These are phyloP conservation scores for Pisolithus tinctorius DNA, from an alignment of 768 basidiomycete genomes.

Conservation along the genomic window DNA sequence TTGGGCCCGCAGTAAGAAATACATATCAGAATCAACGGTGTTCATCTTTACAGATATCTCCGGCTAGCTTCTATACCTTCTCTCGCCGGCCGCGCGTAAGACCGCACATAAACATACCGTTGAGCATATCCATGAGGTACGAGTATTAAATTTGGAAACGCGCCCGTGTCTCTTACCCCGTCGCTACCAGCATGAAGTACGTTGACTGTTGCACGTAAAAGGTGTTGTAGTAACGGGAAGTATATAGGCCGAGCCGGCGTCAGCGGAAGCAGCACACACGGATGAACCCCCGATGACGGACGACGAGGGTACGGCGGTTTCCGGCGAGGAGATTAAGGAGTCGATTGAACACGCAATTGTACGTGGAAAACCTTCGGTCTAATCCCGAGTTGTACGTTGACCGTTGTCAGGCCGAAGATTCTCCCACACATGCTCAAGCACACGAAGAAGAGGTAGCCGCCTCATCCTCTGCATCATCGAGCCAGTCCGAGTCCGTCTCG, in stretches of 20 bases:
- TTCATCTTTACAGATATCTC: neutral
- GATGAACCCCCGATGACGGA: conserved; percentile 15
- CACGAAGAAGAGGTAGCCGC: conserved; percentile 17
- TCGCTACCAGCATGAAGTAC: conserved; percentile 15
- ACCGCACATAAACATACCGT: conserved; percentile 15
- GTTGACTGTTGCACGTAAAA: neutral
- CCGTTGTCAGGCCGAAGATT: conserved; percentile 20
- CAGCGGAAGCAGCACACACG: conserved; percentile 14
- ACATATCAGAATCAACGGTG: neutral
- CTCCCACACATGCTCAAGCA: conserved; percentile 26
- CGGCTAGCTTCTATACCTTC: conserved; percentile 23
- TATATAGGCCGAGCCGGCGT: conserved; percentile 1
- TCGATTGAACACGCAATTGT: conserved; percentile 23
- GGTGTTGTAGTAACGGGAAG: neutral
- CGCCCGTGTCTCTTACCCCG: conserved; percentile 9
- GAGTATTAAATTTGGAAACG: conserved; percentile 4
- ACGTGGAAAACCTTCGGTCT: conserved; percentile 5
- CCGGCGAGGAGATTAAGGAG: conserved; percentile 25
- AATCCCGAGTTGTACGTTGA: conserved; percentile 1
- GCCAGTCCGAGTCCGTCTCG: neutral
- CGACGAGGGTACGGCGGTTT: conserved; percentile 25
- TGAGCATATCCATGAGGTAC: conserved; percentile 14
- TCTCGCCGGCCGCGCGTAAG: conserved; percentile 25
- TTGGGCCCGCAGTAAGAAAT: conserved; percentile 24
- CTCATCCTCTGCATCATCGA: conserved; percentile 1